These are phyloP conservation scores for Petrea volubilis DNA, from an alignment of 257 asterid species.

Conservation along the genomic window DNA sequence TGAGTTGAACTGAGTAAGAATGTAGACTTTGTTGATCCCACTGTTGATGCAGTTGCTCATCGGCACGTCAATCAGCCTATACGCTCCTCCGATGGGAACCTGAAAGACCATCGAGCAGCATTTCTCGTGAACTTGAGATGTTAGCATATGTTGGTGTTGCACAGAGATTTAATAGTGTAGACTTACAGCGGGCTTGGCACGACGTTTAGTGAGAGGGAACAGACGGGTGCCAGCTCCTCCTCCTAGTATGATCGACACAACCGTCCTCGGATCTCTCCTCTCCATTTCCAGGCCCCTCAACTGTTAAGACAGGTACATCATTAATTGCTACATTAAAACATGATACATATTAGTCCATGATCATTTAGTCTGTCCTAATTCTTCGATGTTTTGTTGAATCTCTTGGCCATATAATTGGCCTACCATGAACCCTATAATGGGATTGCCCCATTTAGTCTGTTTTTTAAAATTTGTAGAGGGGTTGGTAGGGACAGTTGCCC, in stretches of 20 bases:
- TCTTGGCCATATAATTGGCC: no score
- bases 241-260: slow-evolving; percentile 85
- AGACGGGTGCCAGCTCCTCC: slow-evolving; percentile 99
- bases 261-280: slow-evolving; percentile 76
- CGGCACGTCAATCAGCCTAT: slow-evolving; percentile 90
- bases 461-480: no score
- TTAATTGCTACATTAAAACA: no score
- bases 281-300: slow-evolving; percentile 70
- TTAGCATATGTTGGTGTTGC: background rate
- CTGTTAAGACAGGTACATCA: no score
- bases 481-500: no score
- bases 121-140: no score
- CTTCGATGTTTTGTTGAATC: no score
- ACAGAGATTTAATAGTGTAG: background rate
- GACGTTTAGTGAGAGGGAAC: slow-evolving; percentile 91
- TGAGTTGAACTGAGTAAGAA: slow-evolving; percentile 94
- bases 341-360: no score
- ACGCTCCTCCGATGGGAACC: slow-evolving; percentile 99
- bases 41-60: slow-evolving; percentile 99
- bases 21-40: slow-evolving; percentile 93
- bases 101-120: slow-evolving; percentile 17
- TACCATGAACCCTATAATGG: no score
- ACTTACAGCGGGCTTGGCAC: slow-evolving; percentile 97
- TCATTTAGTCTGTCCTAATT: no score
- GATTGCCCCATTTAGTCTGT: no score